A percentile compares a stretch with the other conserved stretches of the same genome.
These are phyloP conservation scores for Trichoderma sp. DNA, from an alignment of 2,329 filamentous ascomycete genomes.

Conservation along the genomic window DNA sequence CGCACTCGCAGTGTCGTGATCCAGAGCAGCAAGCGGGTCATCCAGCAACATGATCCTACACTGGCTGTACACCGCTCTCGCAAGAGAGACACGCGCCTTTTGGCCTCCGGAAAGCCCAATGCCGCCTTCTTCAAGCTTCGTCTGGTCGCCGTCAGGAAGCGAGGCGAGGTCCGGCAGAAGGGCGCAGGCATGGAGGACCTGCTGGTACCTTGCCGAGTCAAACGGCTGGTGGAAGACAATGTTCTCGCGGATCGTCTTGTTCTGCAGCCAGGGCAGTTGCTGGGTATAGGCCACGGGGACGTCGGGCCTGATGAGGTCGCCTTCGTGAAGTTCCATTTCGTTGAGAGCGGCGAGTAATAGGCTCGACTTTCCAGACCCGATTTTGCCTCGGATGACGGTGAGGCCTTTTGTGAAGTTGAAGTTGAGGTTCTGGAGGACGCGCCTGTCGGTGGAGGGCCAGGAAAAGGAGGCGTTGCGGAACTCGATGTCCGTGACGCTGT, in stretches of 20 bases:
- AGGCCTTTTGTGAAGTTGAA: slow-evolving; percentile 54
- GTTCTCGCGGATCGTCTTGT: slow-evolving; percentile 66
- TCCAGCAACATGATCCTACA: slow-evolving; percentile 62
- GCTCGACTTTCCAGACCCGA: slow-evolving; percentile 64
- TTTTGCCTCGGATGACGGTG: slow-evolving; percentile 60
- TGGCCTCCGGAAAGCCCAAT: slow-evolving; percentile 66
- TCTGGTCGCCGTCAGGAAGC: slow-evolving; percentile 61
- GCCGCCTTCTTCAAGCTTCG: slow-evolving; percentile 63
- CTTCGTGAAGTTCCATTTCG: slow-evolving; percentile 67
- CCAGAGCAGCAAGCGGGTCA: slow-evolving; percentile 64
- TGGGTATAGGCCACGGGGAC: slow-evolving; percentile 59
- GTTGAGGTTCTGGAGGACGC: slow-evolving; percentile 52
- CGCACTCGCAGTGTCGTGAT: slow-evolving; percentile 62
- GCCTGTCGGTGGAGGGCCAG: slow-evolving; percentile 69
- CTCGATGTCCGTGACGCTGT: slow-evolving; percentile 46
- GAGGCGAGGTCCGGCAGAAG: slow-evolving; percentile 57
- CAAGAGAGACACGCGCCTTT: slow-evolving; percentile 64
- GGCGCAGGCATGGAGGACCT: slow-evolving; percentile 63
- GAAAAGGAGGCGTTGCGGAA: slow-evolving; percentile 71
- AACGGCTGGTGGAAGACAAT: slow-evolving; percentile 63
- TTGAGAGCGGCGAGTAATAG: slow-evolving; percentile 61
- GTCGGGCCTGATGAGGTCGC: slow-evolving; percentile 49
- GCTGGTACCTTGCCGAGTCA: slow-evolving; percentile 58
- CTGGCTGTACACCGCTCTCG: slow-evolving; percentile 62
- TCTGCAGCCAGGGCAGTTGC: slow-evolving; percentile 67